phyloP scores from a whole-genome alignment of 441 rosid genomes.

The Pelargonium fulgidum region DNA sequence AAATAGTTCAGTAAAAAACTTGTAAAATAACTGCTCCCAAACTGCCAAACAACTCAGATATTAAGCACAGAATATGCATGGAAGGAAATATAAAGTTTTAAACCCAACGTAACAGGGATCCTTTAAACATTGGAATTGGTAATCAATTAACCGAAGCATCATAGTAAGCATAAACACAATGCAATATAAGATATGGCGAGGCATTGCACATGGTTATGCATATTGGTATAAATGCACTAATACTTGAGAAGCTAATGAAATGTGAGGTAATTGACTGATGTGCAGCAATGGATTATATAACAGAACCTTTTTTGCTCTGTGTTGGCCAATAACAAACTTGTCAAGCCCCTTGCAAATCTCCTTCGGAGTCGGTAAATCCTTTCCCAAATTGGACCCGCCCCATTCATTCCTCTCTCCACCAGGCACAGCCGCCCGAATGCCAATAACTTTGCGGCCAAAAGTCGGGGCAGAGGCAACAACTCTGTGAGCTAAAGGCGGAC shows the following conservation, averaged over 20 bases:
- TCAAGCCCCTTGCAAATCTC: conserved; percentile 48
- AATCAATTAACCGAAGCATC: background rate
- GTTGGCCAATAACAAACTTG: conserved; percentile 62
- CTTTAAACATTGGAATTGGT: too few relatives aligned
- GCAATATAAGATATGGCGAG: background rate
- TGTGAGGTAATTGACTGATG: background rate
- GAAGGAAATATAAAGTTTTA: background rate
- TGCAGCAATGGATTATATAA: background rate
- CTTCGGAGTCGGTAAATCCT: conserved; percentile 58
- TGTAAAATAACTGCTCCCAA: background rate
- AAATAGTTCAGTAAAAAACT: background rate
- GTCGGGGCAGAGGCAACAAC: too few relatives aligned
- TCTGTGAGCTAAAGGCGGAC: conserved; percentile 68
- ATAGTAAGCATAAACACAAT: background rate
- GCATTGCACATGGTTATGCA: background rate
- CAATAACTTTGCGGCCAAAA: conserved; percentile 57
- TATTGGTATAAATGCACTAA: background rate
- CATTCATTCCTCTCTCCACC: conserved; percentile 40
- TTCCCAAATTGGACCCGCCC: conserved; percentile 87
- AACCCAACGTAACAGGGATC: background rate
- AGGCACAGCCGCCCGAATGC: conserved; percentile 37
- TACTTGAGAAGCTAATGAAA: conserved; percentile 1
- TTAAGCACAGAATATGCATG: background rate
- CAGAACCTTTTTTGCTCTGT: conserved; percentile 67
- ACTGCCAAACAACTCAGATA: background rate